Conservation (phyloP, 768 basidiomycete genomes). For the Dentipellis fragilis region DNA sequence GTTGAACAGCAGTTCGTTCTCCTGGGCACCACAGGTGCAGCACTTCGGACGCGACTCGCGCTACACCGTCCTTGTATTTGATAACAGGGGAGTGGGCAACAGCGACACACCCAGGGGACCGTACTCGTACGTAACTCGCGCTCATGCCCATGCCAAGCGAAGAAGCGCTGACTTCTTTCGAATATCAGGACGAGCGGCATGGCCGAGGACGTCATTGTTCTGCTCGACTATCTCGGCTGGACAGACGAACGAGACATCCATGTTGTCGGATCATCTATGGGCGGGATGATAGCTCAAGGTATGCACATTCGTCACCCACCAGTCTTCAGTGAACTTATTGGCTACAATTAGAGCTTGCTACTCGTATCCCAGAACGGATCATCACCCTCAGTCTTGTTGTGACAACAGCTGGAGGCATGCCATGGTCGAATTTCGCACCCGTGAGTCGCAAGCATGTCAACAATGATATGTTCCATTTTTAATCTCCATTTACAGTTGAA, state of each 20-base stretch:
- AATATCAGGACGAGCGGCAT: slow-evolving; percentile 54
- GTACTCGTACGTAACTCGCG: slow-evolving; percentile 51
- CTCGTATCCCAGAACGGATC: slow-evolving; percentile 55
- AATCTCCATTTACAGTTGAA: slow-evolving; percentile 12
- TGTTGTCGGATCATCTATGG: slow-evolving; percentile 66
- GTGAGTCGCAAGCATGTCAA: slow-evolving; percentile 26
- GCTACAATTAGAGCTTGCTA: slow-evolving; percentile 53
- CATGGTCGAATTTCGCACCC: slow-evolving; percentile 54
- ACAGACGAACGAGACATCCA: slow-evolving; percentile 50
- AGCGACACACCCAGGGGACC: slow-evolving; percentile 63
- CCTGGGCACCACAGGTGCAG: slow-evolving; percentile 55
- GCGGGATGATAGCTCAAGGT: slow-evolving; percentile 84
- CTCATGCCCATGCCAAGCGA: background rate
- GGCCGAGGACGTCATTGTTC: slow-evolving; percentile 62
- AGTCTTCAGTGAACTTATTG: background rate
- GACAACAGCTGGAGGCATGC: slow-evolving; percentile 55
- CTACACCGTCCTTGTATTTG: slow-evolving; percentile 64
- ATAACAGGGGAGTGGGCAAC: slow-evolving; percentile 79
- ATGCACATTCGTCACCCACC: background rate
- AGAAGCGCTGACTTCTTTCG: background rate
- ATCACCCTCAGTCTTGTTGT: slow-evolving; percentile 56
- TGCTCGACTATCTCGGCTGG: slow-evolving; percentile 69
- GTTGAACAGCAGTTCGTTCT: slow-evolving; percentile 52
- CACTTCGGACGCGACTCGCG: slow-evolving; percentile 46
- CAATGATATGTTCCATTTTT: background rate